Evolutionary conservation across 202 grass and related monocot genomes (phyloP), one percentile per base, ranked within the genome.

Genomic region (Miscanthus sacchariflorus): DNA sequence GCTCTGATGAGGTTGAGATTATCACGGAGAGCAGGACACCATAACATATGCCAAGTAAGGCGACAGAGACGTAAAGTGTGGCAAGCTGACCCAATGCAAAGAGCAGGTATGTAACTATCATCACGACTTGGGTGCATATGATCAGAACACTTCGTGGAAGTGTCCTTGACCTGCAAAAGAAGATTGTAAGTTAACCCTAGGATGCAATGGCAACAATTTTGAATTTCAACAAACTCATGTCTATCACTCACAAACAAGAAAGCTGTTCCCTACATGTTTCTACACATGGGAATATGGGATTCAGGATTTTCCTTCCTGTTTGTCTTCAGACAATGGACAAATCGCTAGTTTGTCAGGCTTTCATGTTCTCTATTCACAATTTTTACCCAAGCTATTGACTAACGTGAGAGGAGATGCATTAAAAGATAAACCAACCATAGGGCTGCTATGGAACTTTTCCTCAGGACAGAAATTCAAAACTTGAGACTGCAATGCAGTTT

Each of bases 81-180:
- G 74, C 70, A 21, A 18, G 81, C 28, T 50, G 84, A 12, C 91
- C 92, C 66, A 81, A 43, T 4, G 96, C 87, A 71, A 93, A 96
- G 21, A 99, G 94, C 69, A 99, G 70, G 83, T 99, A 99, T 49
- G 91, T 74, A 40, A 99, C 15, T 39, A 93, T 84, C 96, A 99
- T 95, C 82, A 96, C 79, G 6, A 96, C 87, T 88, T 99, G 96
- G 77, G 96, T 80, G 71, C 63, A 91, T 59, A 80, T 39, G 59
- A 99, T 93, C 89, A 95, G 80, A 27, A 87, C 48, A 9, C 91
- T 87, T 50, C 96, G 80, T 79, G 96, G 96, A 80, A 96, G 81
- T 81, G 91, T 96, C 87, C 92, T 89, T 69, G 96, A 86, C 83
- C 96, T 99, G 91, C 24, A 79, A 93, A 88, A 73, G 33, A 90